Evolutionary conservation across 1,139 yeast species (phyloP).

Genomic region (Tardiomyces digboiensis): DNA sequence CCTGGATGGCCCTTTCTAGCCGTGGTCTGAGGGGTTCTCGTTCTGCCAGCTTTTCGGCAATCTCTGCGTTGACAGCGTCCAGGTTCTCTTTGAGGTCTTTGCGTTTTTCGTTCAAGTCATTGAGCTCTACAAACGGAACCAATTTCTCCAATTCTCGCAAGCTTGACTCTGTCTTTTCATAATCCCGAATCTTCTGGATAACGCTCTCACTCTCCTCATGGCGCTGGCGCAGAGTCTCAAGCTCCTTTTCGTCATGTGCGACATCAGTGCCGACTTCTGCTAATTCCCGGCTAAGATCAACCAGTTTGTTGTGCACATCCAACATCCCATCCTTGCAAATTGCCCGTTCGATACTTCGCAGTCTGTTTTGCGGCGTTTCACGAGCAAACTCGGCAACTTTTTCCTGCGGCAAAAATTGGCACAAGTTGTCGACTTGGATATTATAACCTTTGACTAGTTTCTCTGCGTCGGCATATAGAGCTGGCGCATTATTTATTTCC

Average conservation of each 20-base stretch:
- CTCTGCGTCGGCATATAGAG: conserved; percentile 39
- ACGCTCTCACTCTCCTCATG: conserved; percentile 6
- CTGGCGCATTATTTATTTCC: conserved; percentile 40
- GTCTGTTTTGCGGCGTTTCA: conserved; percentile 61
- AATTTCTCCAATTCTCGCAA: conserved; percentile 5
- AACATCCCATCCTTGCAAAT: conserved; percentile 55
- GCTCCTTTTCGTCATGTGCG: conserved; percentile 24
- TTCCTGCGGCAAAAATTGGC: conserved; percentile 95
- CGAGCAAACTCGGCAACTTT: conserved; percentile 90
- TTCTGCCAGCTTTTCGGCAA: conserved; percentile 1
- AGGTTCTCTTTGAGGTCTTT: conserved; percentile 32
- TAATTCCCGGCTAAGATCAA: conserved; percentile 33
- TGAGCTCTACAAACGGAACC: conserved; percentile 11
- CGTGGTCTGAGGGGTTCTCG: neutral
- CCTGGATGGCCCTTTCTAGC: neutral
- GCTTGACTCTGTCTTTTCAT: neutral
- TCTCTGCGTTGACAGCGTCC: conserved; percentile 20
- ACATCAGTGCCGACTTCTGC: conserved; percentile 23
- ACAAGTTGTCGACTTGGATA: conserved; percentile 82
- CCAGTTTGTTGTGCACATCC: conserved; percentile 47
- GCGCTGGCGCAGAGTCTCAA: conserved; percentile 19
- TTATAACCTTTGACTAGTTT: conserved; percentile 41
- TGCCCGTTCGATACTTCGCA: conserved; percentile 75
- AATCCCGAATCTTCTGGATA: conserved; percentile 1
- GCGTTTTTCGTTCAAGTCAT: conserved; percentile 25